Evolutionary conservation across 1,284 basidiomycete species (phyloP).

Genomic region (Ganoderma sinense): DNA sequence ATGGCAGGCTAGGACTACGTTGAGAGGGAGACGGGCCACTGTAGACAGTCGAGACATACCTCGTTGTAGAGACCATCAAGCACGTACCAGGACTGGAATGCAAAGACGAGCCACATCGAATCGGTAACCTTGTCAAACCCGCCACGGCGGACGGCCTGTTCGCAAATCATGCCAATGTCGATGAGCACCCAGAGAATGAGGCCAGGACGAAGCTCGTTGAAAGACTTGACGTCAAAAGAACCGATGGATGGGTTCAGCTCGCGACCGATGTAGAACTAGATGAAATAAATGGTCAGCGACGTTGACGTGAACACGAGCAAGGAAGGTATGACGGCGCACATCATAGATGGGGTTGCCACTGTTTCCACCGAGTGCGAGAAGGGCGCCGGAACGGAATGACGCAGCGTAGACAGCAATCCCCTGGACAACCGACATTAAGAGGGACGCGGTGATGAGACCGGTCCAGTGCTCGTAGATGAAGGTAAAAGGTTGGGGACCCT

Average conservation of each 20-base stretch:
- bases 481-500: constrained; percentile 84
- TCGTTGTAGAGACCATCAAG: constrained; percentile 90
- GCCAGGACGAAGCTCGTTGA: constrained; percentile 96
- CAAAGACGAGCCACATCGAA: constrained; percentile 90
- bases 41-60: constrained; percentile 49
- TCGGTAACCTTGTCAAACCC: constrained; percentile 78
- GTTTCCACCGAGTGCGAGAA: constrained; percentile 94
- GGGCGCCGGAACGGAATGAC: constrained; percentile 73
- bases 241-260: constrained; percentile 93
- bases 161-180: constrained; percentile 92
- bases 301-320: constrained; percentile 23
- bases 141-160: constrained; percentile 84
- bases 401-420: constrained; percentile 76
- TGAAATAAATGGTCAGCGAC: constrained; percentile 12
- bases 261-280: constrained; percentile 96
- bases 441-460: constrained; percentile 86
- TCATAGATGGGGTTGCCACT: constrained; percentile 91
- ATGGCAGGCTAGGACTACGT: constrained; percentile 69
- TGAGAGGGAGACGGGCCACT: not conserved
- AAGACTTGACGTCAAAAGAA: constrained; percentile 94
- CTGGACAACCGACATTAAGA: constrained; percentile 84
- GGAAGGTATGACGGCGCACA: constrained; percentile 54
- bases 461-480: constrained; percentile 94
- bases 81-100: constrained; percentile 91
- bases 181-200: constrained; percentile 95